Evolutionary conservation across 2,329 filamentous ascomycete species (phyloP), one percentile per base, ranked within the genome.

Genomic region (Metarhizium rileyi): DNA sequence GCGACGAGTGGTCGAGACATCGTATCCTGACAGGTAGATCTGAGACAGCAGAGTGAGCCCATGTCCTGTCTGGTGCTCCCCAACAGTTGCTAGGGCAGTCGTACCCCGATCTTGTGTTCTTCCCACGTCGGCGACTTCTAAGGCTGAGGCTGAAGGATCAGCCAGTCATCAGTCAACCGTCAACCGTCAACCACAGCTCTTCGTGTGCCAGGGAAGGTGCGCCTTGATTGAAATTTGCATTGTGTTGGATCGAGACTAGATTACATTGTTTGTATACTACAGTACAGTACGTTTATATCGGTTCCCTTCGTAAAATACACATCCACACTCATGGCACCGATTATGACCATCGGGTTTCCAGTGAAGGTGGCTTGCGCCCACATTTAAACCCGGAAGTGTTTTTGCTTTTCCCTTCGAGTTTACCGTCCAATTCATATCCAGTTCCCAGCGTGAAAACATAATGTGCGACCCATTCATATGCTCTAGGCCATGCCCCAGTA

Each of bases 261-360:
- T 50, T 50, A 49, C 41, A 30, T 46, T 45, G 30, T 18, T 46
- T 45, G 35, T 50, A 46, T 50, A 50, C 43, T 50, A 50, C 43
- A 42, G 20, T 44, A 50, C 38, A 44, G 22, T 47, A 44, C 45
- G 44, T 22, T 47, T 50, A 47, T 44, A 45, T 50, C 23, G 18
- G 38, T 33, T 9, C 30, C 30, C 45, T 30, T 49, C 23, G 23
- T 50, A 50, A 50, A 50, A 46, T 50, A 50, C 49, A 47, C 30
- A 18, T 43, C 45, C 41, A 26, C 40, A 5, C 25, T 41, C 28
- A 47, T 46, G 38, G 33, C 42, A 49, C 42, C 33, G 23, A 33
- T 49, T 40, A 27, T 28, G 27, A 41, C 33, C 33, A 35, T n/a
- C 36, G 23, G 42, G 42, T 28, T 20, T 30, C 22, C 42, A 27